Conservation (phyloP, 2,329 filamentous ascomycete species). For the Thermothelomyces thermophilus region DNA sequence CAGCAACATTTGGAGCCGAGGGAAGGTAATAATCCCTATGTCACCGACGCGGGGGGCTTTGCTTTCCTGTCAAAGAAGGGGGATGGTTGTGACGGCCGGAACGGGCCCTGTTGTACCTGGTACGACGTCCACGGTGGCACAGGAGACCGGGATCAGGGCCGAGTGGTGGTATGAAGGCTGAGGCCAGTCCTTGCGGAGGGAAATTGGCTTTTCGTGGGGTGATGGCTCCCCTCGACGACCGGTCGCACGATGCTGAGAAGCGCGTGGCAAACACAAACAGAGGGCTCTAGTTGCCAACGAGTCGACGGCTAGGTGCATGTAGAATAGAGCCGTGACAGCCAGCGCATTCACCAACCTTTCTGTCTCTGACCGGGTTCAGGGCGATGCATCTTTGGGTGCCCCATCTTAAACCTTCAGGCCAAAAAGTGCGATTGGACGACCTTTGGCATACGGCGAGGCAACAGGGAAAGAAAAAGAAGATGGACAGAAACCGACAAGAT, state of each 20-base stretch:
- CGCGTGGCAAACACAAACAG: not conserved
- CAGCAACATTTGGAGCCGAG: not conserved
- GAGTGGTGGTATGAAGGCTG: not conserved
- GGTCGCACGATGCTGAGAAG: not conserved
- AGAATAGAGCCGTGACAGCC: not conserved
- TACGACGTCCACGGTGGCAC: slow-evolving; percentile 2
- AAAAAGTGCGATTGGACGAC: too few species aligned
- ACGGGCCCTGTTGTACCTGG: slow-evolving; percentile 1
- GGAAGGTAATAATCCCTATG: not conserved
- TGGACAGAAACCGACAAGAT: not conserved
- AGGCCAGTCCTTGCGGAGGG: not conserved
- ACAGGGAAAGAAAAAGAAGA: too few species aligned
- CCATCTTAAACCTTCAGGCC: too few species aligned
- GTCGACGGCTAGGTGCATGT: slow-evolving; percentile 7
- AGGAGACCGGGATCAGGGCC: not conserved
- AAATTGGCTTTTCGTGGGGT: not conserved
- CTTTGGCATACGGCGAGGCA: not conserved
- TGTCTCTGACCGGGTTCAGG: not conserved
- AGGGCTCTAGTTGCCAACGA: not conserved
- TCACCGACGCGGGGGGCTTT: slow-evolving; percentile 9
- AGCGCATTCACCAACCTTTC: slow-evolving; percentile 2
- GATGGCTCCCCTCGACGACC: not conserved
- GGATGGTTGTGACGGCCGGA: not conserved
- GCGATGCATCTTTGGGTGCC: not conserved
- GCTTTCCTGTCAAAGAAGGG: not conserved